Base-by-base conservation (phyloP, 2,329 filamentous ascomycete species). In the Bipolaris gigantea region DNA sequence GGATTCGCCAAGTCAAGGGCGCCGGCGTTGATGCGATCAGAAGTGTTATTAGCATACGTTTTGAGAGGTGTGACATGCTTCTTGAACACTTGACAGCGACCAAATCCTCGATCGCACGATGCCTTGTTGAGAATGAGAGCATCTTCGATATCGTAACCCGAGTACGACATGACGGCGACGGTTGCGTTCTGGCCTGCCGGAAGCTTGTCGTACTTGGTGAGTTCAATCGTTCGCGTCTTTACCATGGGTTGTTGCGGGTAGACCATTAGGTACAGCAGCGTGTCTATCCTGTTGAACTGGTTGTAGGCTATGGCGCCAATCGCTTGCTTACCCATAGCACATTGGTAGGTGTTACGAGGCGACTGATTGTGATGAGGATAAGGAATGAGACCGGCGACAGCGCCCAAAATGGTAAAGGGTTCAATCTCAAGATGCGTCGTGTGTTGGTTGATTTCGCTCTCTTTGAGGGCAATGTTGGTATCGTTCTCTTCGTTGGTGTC, bases 271-370 rank as follows among this genome's bases (percentile, higher is more conserved):
- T 97, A 97, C 6, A 99, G 84, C 15, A 99, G 81, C 0, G 93
- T 97, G 70, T 99, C 94, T 73, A 99, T 97, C 52, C 94, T 88
- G 67, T 93, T 90, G 77, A 97, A 96, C 74, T 99, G 94, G 72
- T 99, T 99, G 72, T 96, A 96, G 15, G 93, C 94, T 71, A 99
- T 97, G 32, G 93, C 92, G 32, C 94, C 94, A 73, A 99, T 97
- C 35, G 94, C 94, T 89, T 99, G 94, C 79, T 99, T 99, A 84
- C 94, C 94, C 94, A 99, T 99, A 77, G 94, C 94, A 78, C 93
- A 97, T 81, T 97, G 93, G 71, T 99, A 99, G 0, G 94, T 99
- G 73, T 99, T 99, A 82, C 94, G 85, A 9, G 94, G 94, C 15
- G 95, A 99, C 75, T 99, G 94, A 76, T 99, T 99, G 80, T 99